Evolutionary conservation across 371 early-diverging fungal genomes (phyloP), one percentile per base, ranked within the genome.

Genomic region (Mucor plumbeus): DNA sequence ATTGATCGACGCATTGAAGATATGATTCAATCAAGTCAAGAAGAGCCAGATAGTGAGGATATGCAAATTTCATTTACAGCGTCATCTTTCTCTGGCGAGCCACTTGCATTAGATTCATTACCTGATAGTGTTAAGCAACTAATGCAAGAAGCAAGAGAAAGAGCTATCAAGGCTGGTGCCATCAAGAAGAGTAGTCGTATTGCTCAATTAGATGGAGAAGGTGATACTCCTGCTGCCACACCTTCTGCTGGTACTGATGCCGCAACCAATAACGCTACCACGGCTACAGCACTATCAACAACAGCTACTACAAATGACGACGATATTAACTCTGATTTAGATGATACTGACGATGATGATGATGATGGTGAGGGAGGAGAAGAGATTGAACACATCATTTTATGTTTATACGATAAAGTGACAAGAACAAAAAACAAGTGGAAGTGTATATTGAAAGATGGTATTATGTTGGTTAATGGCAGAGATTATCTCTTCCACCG

Each of bases 381-480:
- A 67, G 94, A 95, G 33, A 83, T 89, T 40, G 92, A 89, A 54
- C 90, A 97, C 70, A 90, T 96, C 63, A 93, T 97, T 38, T 74
- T 98, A 41, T 98, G 98, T 73, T 94, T 95, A 70, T 97, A 95
- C 76, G 99, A 97, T 73, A 97, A 97, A 82, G 92, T 88, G 35
- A 90, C 90, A 17, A 90, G 98, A 65, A 94, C 94, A 67, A 97
- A 96, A 82, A 98, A 96, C 87, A 95, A 95, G 82, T 98, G 98
- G 98, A 95, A 96, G 86, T 96, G 97, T 74, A 89, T 92, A 9
- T 84, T 98, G 53, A 92, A 93, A 77, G 99, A 97, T 71, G 99
- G 99, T 33, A 94, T 98, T 68, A 92, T 95, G 84, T 77, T 93
- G 66, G 91, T 97, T 56, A 95, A 97, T 69, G 99, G 98, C 19